Conservation (phyloP, 768 basidiomycete genomes). For the Sporobolomyces phaffii region DNA sequence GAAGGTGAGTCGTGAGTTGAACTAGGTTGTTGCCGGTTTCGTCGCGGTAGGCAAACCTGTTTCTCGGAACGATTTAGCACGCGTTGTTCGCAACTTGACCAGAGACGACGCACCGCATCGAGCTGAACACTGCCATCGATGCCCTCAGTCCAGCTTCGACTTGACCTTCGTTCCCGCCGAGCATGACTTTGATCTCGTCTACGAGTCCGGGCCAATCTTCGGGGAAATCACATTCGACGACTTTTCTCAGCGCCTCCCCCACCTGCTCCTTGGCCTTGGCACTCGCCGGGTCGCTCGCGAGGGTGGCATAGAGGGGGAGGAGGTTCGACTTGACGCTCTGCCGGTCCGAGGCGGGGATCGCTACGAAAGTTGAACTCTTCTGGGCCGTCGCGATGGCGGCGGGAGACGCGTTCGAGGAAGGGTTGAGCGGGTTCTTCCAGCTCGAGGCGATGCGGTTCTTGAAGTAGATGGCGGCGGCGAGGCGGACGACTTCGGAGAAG, state of each 20-base stretch:
- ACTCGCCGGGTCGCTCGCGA: slow-evolving; percentile 61
- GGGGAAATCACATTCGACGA: slow-evolving; percentile 73
- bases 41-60: slow-evolving; percentile 37
- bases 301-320: slow-evolving; percentile 63
- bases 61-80: too few species aligned
- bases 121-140: slow-evolving; percentile 67
- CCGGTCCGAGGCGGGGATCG: slow-evolving; percentile 64
- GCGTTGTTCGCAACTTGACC: too few species aligned
- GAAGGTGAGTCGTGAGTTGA: slow-evolving; percentile 57
- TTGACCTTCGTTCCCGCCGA: slow-evolving; percentile 61
- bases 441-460: slow-evolving; percentile 76
- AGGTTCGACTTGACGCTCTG: slow-evolving; percentile 64
- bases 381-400: slow-evolving; percentile 15
- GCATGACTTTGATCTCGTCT: slow-evolving; percentile 60
- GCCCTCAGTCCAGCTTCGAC: slow-evolving; percentile 77
- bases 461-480: slow-evolving; percentile 78
- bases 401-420: slow-evolving; percentile 8
- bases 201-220: slow-evolving; percentile 65
- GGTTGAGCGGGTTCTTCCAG: slow-evolving; percentile 50
- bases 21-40: slow-evolving; percentile 24
- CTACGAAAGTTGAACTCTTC: slow-evolving; percentile 48
- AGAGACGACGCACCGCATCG: slow-evolving; percentile 65
- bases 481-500: slow-evolving; percentile 75
- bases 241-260: slow-evolving; percentile 63
- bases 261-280: slow-evolving; percentile 66